A percentile compares a stretch with the other conserved stretches of the same genome.
Evolutionary conservation across 441 rosid genomes (phyloP).

Genomic region (Populus hybrid): DNA sequence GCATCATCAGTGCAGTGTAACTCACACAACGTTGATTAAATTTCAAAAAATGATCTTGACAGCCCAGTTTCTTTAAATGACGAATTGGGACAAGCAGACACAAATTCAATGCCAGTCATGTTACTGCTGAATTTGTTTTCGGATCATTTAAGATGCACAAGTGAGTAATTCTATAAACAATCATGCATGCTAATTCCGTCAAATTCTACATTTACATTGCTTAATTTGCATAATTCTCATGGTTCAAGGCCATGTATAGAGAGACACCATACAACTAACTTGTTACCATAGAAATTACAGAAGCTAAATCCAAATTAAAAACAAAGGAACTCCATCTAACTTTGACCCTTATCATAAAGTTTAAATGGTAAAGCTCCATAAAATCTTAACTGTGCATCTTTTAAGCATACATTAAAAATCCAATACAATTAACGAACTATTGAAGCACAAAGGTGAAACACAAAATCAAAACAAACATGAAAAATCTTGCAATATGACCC

Average conservation of each 20-base stretch:
- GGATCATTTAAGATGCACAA: neutral
- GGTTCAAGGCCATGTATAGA: neutral
- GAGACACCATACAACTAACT: too few relatives aligned
- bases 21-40: too few relatives aligned
- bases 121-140: neutral
- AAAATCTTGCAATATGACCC: neutral
- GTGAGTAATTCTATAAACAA: neutral
- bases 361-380: neutral
- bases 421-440: neutral
- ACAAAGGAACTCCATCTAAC: neutral
- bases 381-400: neutral
- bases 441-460: neutral
- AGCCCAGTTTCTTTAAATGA: neutral
- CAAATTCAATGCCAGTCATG: neutral
- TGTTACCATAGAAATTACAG: neutral
- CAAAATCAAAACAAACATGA: neutral
- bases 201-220: neutral
- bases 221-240: neutral
- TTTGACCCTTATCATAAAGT: too few relatives aligned
- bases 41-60: too few relatives aligned
- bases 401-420: neutral
- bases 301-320: neutral
- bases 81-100: neutral
- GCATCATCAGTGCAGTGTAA: too few relatives aligned
- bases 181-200: neutral